These are phyloP conservation scores for Cercospora canescens DNA, from an alignment of 2,329 filamentous ascomycete species.

Conservation along the genomic window DNA sequence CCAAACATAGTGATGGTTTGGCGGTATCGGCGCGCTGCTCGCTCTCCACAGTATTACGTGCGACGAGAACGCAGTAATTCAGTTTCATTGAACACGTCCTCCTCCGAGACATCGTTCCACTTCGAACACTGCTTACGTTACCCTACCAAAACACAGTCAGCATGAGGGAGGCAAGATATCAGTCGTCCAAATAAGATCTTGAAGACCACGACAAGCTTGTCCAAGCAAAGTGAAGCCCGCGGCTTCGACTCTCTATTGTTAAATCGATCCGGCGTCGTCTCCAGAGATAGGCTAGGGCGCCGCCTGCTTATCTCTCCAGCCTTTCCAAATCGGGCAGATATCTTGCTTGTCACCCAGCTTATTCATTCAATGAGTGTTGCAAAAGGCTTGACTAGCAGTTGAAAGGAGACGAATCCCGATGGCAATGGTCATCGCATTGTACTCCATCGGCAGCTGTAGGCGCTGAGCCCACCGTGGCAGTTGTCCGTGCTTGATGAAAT, in stretches of 20 bases:
- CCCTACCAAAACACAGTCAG: neutral
- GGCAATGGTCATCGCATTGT: neutral
- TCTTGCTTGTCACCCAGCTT: neutral
- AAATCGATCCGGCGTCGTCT: neutral
- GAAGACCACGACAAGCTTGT: neutral
- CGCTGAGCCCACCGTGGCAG: neutral
- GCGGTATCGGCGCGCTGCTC: neutral
- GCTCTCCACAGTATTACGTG: neutral
- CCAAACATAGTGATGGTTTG: neutral
- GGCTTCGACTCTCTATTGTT: neutral
- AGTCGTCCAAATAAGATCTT: neutral
- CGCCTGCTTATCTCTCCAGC: neutral
- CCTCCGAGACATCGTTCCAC: neutral
- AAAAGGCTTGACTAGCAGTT: neutral
- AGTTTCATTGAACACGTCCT: neutral
- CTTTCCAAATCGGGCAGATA: neutral
- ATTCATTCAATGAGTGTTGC: neutral
- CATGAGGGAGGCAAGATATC: neutral
- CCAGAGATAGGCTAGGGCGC: neutral
- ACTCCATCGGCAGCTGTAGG: neutral
- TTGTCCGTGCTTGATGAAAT: no score
- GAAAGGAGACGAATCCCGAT: neutral
- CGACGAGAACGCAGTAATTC: neutral
- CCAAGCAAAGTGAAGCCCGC: neutral
- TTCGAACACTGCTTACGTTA: neutral